phyloP scores from a whole-genome alignment of 768 basidiomycete genomes.

The Rhodotorula paludigena region DNA sequence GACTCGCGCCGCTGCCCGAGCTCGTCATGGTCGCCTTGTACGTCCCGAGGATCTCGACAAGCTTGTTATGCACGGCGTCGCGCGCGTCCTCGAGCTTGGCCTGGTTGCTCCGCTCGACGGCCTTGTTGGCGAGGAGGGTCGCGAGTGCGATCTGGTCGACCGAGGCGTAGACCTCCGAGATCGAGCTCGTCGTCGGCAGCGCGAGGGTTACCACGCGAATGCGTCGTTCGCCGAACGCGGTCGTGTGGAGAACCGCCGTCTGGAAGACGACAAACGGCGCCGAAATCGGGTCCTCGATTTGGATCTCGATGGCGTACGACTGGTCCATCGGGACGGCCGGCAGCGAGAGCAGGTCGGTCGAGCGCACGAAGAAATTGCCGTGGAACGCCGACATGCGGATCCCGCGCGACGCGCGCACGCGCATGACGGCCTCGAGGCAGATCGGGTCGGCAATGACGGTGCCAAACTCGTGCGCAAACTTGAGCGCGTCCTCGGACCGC shows the following conservation, averaged over 20 bases:
- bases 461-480: constrained; percentile 96
- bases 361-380: constrained; percentile 97
- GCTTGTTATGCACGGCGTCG: constrained; percentile 73
- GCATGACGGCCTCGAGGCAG: constrained; percentile 94
- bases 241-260: constrained; percentile 89
- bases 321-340: constrained; percentile 95
- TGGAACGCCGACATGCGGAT: constrained; percentile 96
- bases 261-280: constrained; percentile 89
- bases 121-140: constrained; percentile 82
- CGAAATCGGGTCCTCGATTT: constrained; percentile 89
- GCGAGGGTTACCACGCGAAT: constrained; percentile 86
- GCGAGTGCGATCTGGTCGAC: constrained; percentile 82
- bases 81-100: constrained; percentile 85
- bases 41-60: constrained; percentile 74
- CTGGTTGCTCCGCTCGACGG: constrained; percentile 78
- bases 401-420: constrained; percentile 93
- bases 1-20: constrained; percentile 85
- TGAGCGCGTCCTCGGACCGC: constrained; percentile 89
- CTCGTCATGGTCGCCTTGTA: constrained; percentile 97
- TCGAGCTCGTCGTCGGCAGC: constrained; percentile 76
- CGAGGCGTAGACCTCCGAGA: constrained; percentile 83
- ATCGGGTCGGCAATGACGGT: constrained; percentile 87
- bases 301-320: constrained; percentile 89
- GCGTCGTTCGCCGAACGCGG: constrained; percentile 83
- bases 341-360: constrained; percentile 91